Evolutionary conservation across 2,329 filamentous ascomycete genomes (phyloP).

Genomic region (Incumbomyces delicatus): DNA sequence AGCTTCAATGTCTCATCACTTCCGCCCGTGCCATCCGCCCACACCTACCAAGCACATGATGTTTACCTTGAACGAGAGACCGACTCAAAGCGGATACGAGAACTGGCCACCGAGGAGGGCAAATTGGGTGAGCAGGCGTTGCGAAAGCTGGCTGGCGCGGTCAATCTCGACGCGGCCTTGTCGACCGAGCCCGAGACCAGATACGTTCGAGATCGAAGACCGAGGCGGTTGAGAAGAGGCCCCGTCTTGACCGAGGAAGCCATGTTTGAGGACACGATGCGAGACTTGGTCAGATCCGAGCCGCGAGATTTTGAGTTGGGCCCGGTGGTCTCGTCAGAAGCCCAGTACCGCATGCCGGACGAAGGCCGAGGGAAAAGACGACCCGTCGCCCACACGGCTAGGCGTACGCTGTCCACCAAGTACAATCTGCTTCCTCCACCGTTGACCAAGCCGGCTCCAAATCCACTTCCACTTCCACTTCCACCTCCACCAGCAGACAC

Average conservation of each 20-base stretch:
- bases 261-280: conserved; percentile 49
- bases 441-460: conserved; percentile 1
- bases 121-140: conserved; percentile 56
- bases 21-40: conserved; percentile 52
- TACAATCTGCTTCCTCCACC: conserved; percentile 9
- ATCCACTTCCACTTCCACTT: too few species aligned
- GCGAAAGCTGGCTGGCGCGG: conserved; percentile 48
- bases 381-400: conserved; percentile 1
- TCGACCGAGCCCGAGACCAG: conserved; percentile 29
- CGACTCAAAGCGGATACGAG: conserved; percentile 50
- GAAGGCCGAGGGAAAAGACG: conserved; percentile 25
- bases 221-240: conserved; percentile 19
- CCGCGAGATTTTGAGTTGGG: conserved; percentile 33
- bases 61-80: conserved; percentile 50
- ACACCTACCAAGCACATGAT: conserved; percentile 53
- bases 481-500: conserved; percentile 5
- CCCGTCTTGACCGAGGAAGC: conserved; percentile 30
- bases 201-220: conserved; percentile 7
- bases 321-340: conserved; percentile 51
- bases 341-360: conserved; percentile 42
- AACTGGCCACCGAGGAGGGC: conserved; percentile 56
- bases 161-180: conserved; percentile 31
- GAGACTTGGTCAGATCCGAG: conserved; percentile 36
- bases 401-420: not conserved
- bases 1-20: conserved; percentile 52